phyloP scores from a whole-genome alignment of 2,329 filamentous ascomycete genomes.

The Periconia sp. region DNA sequence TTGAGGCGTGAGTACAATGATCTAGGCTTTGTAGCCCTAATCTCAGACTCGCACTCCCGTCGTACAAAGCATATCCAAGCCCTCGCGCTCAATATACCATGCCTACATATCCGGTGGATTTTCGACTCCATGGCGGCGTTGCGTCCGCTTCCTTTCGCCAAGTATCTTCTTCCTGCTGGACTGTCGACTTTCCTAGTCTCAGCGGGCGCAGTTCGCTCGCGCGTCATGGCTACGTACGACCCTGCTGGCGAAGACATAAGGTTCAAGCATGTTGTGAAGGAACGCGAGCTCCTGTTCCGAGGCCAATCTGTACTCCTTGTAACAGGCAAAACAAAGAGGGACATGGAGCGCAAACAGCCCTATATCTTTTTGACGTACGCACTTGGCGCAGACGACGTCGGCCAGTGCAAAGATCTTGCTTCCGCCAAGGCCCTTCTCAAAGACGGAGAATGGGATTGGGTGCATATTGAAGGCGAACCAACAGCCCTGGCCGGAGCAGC shows the following conservation, averaged over 20 bases:
- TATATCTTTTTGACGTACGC: constrained; percentile 83
- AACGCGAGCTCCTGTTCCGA: constrained; percentile 67
- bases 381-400: constrained; percentile 72
- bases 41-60: constrained; percentile 84
- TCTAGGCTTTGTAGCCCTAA: constrained; percentile 80
- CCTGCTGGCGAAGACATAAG: constrained; percentile 57
- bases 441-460: constrained; percentile 72
- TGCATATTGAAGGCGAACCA: constrained; percentile 78
- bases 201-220: constrained; percentile 73
- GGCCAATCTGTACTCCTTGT: constrained; percentile 75
- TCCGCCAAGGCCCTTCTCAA: constrained; percentile 68
- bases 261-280: constrained; percentile 33
- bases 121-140: constrained; percentile 70
- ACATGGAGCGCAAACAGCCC: constrained; percentile 68
- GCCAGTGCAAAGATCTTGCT: constrained; percentile 67
- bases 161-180: constrained; percentile 86
- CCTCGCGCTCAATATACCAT: constrained; percentile 85
- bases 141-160: constrained; percentile 72
- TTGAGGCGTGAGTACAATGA: constrained; percentile 61
- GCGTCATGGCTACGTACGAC: constrained; percentile 67
- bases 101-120: constrained; percentile 83
- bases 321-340: constrained; percentile 66
- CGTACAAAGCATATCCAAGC: constrained; percentile 95
- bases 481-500: constrained; percentile 62
- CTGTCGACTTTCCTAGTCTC: constrained; percentile 74